Base-by-base conservation (phyloP, 805 yeast genomes). In the Metschnikowia noctiluminum region DNA sequence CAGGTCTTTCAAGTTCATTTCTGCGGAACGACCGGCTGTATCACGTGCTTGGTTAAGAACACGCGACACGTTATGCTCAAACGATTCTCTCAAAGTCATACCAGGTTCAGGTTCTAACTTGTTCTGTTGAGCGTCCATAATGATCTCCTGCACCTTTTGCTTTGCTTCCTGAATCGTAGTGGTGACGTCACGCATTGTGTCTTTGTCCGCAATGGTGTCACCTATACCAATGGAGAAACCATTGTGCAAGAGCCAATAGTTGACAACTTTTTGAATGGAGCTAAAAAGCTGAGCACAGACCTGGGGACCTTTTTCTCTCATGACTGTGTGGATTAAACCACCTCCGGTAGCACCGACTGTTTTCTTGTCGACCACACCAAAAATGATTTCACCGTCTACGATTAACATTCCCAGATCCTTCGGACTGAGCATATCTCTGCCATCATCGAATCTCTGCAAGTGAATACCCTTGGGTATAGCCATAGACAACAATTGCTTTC, bases 221-320 rank as follows among this genome's bases (percentile, higher is more conserved):
- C 99, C 99, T 70, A 94, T 94, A 80, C 99, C 99, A 60, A 95
- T 95, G 11, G 98, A 92, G 73, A 94, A 94, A 52, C 99, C 98
- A 61, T 88, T 89, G 65, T 95, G 99, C 46, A 94, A 77, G 52
- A 94, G 77, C 99, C 99, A 94, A 68, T 79, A 94, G 70, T 94
- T 94, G 37, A 91, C 97, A 50, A 94, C 95, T 63, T 90, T 92
- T 70, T 94, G 99, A 52, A 92, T 81, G 58, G 88, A 87, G 65
- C 97, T 89, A 63, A 94, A 91, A 62, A 94, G 78, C 60, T 82
- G 85, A 9, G 97, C 94, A 76, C 97, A 89, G 4, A 84, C 81
- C 53, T 81, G 75, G 10, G 97, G 91, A 7, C 99, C 99, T 73
- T 94, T 94, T 71, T 95, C 99, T 71, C 98, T 83, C 84, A 95